Evolutionary conservation across 768 basidiomycete species (phyloP).

Genomic region (Tephrocybe sp.): DNA sequence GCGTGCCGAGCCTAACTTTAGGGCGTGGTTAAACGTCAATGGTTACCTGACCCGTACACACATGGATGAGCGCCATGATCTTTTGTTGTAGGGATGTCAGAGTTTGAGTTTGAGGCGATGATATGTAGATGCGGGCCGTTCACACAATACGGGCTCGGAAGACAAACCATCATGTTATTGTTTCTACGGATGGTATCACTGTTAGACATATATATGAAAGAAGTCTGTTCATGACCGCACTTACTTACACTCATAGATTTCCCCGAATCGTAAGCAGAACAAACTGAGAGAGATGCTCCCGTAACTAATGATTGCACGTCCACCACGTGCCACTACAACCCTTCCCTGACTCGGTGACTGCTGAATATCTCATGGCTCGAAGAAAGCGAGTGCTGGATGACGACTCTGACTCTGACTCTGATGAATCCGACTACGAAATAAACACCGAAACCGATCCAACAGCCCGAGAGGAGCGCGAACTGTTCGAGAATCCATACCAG

Average conservation of each 20-base stretch:
- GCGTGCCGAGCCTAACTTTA: slow-evolving; percentile 8
- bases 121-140: background rate
- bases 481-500: slow-evolving; percentile 77
- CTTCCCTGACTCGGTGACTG: no score
- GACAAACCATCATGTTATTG: slow-evolving; percentile 10
- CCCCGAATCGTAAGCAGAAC: background rate
- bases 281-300: no score
- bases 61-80: background rate
- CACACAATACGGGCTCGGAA: background rate
- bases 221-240: no score
- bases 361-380: slow-evolving; percentile 49
- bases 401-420: slow-evolving; percentile 66
- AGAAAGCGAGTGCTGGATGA: slow-evolving; percentile 77
- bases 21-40: background rate
- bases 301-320: no score
- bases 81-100: slow-evolving; percentile 7
- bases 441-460: slow-evolving; percentile 58
- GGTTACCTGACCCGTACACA: background rate
- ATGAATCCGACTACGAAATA: slow-evolving; percentile 53
- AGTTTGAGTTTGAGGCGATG: background rate
- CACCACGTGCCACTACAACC: no score
- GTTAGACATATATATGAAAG: no score
- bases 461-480: slow-evolving; percentile 67
- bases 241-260: background rate
- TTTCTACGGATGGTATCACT: no score